Evolutionary conservation across 2,329 filamentous ascomycete genomes (phyloP).

Genomic region (Domatiomyces catenatus): DNA sequence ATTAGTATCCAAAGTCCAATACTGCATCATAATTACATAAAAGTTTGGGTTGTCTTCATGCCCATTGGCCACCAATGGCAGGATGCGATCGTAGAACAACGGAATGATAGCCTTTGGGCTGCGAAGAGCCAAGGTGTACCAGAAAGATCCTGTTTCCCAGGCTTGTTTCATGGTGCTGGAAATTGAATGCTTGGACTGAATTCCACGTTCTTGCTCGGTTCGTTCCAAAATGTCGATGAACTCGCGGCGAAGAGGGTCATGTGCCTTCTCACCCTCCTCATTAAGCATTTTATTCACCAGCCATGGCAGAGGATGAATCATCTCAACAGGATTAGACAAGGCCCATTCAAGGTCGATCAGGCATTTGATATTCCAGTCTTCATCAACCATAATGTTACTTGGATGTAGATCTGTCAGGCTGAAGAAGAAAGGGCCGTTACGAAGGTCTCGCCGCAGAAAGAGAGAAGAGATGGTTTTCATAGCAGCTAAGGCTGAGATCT

Average conservation of each 20-base stretch:
- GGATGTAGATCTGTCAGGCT: slow-evolving; percentile 27
- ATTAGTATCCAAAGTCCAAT: slow-evolving; percentile 12
- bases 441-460: slow-evolving; percentile 20
- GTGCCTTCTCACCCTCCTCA: slow-evolving; percentile 6
- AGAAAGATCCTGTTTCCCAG: slow-evolving; percentile 18
- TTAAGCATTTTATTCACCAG: slow-evolving; percentile 12
- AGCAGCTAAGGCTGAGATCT: slow-evolving; percentile 18
- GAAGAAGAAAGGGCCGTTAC: slow-evolving; percentile 24
- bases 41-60: slow-evolving; percentile 11
- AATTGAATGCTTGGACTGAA: slow-evolving; percentile 1
- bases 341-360: slow-evolving; percentile 21
- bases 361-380: slow-evolving; percentile 18
- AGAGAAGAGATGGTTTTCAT: slow-evolving; percentile 19
- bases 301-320: slow-evolving; percentile 16
- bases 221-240: slow-evolving; percentile 4
- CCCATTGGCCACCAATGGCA: slow-evolving; percentile 12
- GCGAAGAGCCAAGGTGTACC: slow-evolving; percentile 18
- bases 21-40: slow-evolving; percentile 12
- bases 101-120: slow-evolving; percentile 17
- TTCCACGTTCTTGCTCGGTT: slow-evolving; percentile 4
- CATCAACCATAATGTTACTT: slow-evolving; percentile 21
- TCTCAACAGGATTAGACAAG: slow-evolving; percentile 18
- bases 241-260: slow-evolving; percentile 5
- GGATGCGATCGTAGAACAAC: slow-evolving; percentile 19
- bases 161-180: slow-evolving; percentile 16